Base-by-base conservation (phyloP, 306 rosid genomes). In the Gleditsia sinensis region DNA sequence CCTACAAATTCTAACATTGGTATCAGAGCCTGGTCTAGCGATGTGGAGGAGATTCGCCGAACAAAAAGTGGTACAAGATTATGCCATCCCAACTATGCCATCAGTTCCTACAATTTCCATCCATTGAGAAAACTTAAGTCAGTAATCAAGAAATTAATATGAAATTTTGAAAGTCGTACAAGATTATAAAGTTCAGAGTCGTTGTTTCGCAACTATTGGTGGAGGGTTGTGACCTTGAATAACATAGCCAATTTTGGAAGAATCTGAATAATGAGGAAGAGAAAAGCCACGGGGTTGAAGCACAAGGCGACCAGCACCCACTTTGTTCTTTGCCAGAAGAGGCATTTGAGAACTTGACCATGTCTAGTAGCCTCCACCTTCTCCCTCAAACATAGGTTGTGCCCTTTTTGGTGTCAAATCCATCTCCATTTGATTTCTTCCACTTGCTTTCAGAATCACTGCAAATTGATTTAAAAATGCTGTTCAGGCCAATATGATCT, bases 201-300 rank as follows among this genome's bases (percentile, higher is more conserved):
- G n/a, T n/a, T n/a, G n/a, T n/a, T n/a, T n/a, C n/a, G n/a, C n/a
- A n/a, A n/a, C n/a, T n/a, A 9, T 0, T 50, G 28, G 3, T 17
- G 3, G 19, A 0, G 2, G 46, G n/a, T 5, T 68, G 45, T 43
- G 6, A 85, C 90, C 87, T 80, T 60, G 87, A 19, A 80, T 72
- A 57, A 86, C 87, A 39, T 64, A 83, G 1, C 85, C 83, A 13
- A 86, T 16, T 55, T 86, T 86, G 16, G 80, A 20, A 37, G 80
- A 69, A 67, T 83, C 90, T 0, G 82, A 69, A 46, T 77, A 80
- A 58, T 83, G 87, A 21, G 87, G 90, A 71, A 83, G 83, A 70
- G 87, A 81, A 61, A 86, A 86, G 27, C 87, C 90, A 8, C 42
- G 25, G n/a, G 85, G 85, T 37, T 56, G 71, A 24, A 86, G 73